Base-by-base conservation (phyloP, 176 grass and related monocot species). In the Microstegium vimineum region DNA sequence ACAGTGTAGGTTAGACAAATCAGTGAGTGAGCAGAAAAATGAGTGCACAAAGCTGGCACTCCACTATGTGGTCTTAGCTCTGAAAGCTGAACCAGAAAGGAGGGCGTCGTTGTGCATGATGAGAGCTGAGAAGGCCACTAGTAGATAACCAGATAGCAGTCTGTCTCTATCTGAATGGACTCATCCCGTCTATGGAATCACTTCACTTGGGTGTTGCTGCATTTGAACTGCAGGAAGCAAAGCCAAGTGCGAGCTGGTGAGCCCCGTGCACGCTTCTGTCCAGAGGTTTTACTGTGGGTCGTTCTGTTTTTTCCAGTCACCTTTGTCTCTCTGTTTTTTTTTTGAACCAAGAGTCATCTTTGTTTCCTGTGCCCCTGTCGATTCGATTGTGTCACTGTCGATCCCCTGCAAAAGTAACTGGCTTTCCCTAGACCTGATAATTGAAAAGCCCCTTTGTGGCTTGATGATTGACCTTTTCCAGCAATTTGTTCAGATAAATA, bases 141-240 rank as follows among this genome's bases (percentile, higher is more conserved):
- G 80, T 15, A 71, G 59, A 72, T 82, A 57, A 73, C 82, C 47
- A n/a, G 16, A 37, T 56, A 71, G 34, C 42, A 1, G 2, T 86
- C 45, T 83, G 88, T 86, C 84, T 15, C 25, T 83, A 62, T 86
- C 68, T 90, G 68, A 33, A 74, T 90, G 84, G 88, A 90, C 74
- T 79, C 66, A 14, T 43, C 51, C 69, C 52, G 9, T 26, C 8
- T 60, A 46, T 74, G 84, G 88, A 86, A 86, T 86, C 88, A 36
- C n/a, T n/a, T n/a, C n/a, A n/a, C 83, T 72, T 34, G 23, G 31
- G 46, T 37, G 67, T 27, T 46, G 25, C 69, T 86, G 84, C 74
- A 86, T 54, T 41, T 79, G 79, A 83, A 74, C 83, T 41, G 38
- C 78, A 90, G 74, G 74, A 83, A 90, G 46, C 60, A 79, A 63